These are phyloP conservation scores for Halocafeteria seosinensis DNA, from an alignment of 108 stramenopile genomes.

Conservation along the genomic window DNA sequence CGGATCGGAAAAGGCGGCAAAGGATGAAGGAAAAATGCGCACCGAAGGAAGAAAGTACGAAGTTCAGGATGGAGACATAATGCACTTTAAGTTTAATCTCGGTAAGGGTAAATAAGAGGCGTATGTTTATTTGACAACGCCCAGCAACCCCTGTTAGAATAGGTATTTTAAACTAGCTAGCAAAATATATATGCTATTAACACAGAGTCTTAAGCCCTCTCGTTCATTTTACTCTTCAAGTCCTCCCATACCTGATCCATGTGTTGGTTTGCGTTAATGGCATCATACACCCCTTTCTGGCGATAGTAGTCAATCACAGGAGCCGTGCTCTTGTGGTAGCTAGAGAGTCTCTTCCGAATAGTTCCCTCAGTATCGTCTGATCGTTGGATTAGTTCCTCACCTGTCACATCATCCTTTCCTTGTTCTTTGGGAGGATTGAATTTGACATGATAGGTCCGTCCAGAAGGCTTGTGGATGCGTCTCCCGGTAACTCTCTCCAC, in stretches of 20 bases:
- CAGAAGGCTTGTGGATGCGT: conserved; percentile 72
- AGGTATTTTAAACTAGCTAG: too few species aligned
- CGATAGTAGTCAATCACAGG: conserved; percentile 85
- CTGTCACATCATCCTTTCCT: conserved; percentile 63
- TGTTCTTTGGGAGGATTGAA: conserved; percentile 44
- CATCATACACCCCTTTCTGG: conserved; percentile 53
- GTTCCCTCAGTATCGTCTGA: conserved; percentile 80
- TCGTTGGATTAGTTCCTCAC: conserved; percentile 80
- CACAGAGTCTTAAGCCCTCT: too few species aligned
- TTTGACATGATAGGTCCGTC: conserved; percentile 88
- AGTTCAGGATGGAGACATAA: conserved; percentile 54
- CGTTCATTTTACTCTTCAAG: too few species aligned
- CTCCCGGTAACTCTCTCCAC: conserved; percentile 91
- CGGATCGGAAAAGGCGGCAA: conserved; percentile 84
- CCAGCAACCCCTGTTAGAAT: too few species aligned
- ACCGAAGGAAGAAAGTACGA: conserved; percentile 90
- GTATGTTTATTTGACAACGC: too few species aligned
- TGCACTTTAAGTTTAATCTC: conserved; percentile 45
- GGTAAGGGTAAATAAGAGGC: conserved; percentile 1
- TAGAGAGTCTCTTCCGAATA: conserved; percentile 61
- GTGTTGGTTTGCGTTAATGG: conserved; percentile 71
- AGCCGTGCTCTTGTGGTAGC: conserved; percentile 83
- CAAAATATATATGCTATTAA: too few species aligned
- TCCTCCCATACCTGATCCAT: too few species aligned
- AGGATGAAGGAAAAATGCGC: conserved; percentile 89